These are phyloP conservation scores for Collybia nuda DNA, from an alignment of 768 basidiomycete genomes.

Conservation along the genomic window DNA sequence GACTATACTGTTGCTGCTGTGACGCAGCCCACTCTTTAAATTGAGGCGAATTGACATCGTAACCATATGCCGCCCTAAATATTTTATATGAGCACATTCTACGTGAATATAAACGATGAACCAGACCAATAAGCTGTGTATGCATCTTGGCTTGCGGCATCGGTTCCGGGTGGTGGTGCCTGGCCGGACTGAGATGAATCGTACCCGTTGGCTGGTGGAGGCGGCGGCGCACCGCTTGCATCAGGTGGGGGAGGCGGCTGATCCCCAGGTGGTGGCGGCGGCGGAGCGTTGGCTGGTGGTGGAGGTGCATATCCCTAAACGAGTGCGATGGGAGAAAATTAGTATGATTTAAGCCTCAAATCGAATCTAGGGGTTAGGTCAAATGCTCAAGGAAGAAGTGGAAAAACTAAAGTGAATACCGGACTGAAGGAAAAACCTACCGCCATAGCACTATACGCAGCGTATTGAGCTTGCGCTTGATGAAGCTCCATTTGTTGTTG, in stretches of 20 bases:
- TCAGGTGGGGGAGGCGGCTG: conserved; percentile 40
- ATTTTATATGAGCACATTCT: background rate
- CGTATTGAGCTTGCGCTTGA: conserved; percentile 78
- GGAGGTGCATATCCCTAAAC: conserved; percentile 47
- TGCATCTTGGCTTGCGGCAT: conserved; percentile 35
- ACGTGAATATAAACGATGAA: background rate
- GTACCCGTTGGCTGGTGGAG: conserved; percentile 17
- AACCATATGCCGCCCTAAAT: conserved; percentile 87
- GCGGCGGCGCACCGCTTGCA: conserved; percentile 31
- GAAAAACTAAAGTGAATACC: background rate
- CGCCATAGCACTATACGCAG: conserved; percentile 61
- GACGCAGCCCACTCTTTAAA: conserved; percentile 82
- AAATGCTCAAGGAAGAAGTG: no score
- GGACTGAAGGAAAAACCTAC: conserved; percentile 33
- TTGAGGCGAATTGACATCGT: conserved; percentile 78
- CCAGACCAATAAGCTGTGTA: conserved; percentile 57
- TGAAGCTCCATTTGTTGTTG: conserved; percentile 87
- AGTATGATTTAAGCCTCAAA: background rate
- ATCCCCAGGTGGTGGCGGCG: conserved; percentile 52
- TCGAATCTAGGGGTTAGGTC: no score
- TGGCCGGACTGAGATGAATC: conserved; percentile 1
- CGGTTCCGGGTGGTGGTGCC: conserved; percentile 8
- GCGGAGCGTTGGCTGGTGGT: conserved; percentile 52
- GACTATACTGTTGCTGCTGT: conserved; percentile 69
- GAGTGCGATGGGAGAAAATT: background rate